Evolutionary conservation across 805 yeast genomes (phyloP), one percentile per base, ranked within the genome.

Genomic region (Brettanomyces custersianus): DNA sequence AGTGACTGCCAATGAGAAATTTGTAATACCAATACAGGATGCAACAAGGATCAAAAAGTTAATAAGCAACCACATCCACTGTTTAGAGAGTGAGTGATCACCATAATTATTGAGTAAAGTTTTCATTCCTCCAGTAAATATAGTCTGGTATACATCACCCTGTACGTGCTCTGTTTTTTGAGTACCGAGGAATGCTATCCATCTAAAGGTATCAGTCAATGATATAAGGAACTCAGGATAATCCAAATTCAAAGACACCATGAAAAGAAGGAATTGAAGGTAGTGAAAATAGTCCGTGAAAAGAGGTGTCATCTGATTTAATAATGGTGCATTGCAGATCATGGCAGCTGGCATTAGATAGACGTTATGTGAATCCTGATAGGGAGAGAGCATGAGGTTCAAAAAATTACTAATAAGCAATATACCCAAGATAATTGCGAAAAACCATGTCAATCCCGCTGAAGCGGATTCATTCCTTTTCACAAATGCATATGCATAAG

Each of bases 151-250:
- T 16, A 70, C 59, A 41, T 64, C 63, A 36, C 61, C 68, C 8
- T 34, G 34, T 7, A 44, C 33, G 3, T 29, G 10, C 4, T 42
- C 35, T 4, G 34, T 13, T 5, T 47, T 44, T 13, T 36, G 26
- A 5, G 38, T 19, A 17, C 46, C 22, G 23, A 75, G 51, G n/a
- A 79, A 54, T 1, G 76, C 70, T 29, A 70, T 58, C 85, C 85
- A 77, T 13, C 72, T 54, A 15, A 72, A 47, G 12, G 65, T 55
- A 3, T 74, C 60, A 32, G 75, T 52, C 11, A 72, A 50, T 1
- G 80, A 80, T 41, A 69, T 80, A 40, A 66, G 72, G 47, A 71
- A 76, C 0, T 80, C 83, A 0, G 87, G 86, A 44, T 72, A 79
- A 19, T 62, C 56, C 15, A 79, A 49, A 42, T 66, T 65, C 20